These are phyloP conservation scores for Sergeia podlipaevii DNA, from an alignment of 208 protist genomes.

Conservation along the genomic window DNA sequence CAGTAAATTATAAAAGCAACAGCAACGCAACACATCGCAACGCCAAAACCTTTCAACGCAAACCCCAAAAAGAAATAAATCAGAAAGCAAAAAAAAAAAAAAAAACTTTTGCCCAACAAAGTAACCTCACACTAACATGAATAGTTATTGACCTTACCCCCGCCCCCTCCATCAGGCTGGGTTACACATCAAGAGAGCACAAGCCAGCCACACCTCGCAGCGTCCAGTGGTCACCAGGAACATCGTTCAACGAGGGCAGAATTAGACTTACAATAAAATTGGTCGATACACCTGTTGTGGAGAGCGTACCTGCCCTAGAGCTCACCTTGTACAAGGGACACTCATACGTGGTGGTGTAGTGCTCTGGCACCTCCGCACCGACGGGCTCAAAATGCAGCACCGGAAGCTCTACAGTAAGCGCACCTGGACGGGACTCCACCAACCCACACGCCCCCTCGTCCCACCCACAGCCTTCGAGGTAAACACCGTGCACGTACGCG, in stretches of 20 bases:
- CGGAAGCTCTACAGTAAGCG: slow-evolving; percentile 75
- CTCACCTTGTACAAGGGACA: slow-evolving; percentile 94
- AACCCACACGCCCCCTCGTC: slow-evolving; percentile 40
- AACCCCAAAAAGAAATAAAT: too few species aligned
- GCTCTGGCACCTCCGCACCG: slow-evolving; percentile 2
- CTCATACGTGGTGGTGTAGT: slow-evolving; percentile 41
- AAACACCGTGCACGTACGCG: slow-evolving; percentile 91
- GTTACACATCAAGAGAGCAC: slow-evolving; percentile 86
- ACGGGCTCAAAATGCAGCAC: slow-evolving; percentile 89
- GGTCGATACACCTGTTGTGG: slow-evolving; percentile 88
- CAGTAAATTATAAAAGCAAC: too few species aligned
- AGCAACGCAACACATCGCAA: too few species aligned
- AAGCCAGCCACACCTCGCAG: slow-evolving; percentile 87
- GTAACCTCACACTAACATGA: background rate
- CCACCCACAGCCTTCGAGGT: slow-evolving; percentile 87
- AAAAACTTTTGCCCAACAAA: too few species aligned
- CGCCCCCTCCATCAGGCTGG: background rate
- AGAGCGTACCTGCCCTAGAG: slow-evolving; percentile 80
- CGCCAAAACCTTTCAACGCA: too few species aligned
- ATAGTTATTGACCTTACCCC: background rate
- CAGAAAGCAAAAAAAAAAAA: slow-evolving; percentile 13
- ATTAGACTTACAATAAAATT: slow-evolving; percentile 88
- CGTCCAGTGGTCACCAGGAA: slow-evolving; percentile 88
- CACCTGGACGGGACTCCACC: slow-evolving; percentile 76
- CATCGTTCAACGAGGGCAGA: slow-evolving; percentile 50